A percentile compares a stretch with the other conserved stretches of the same genome.
These are phyloP conservation scores for Phytopythium litorale DNA, from an alignment of 352 stramenopile genomes.

Conservation along the genomic window DNA sequence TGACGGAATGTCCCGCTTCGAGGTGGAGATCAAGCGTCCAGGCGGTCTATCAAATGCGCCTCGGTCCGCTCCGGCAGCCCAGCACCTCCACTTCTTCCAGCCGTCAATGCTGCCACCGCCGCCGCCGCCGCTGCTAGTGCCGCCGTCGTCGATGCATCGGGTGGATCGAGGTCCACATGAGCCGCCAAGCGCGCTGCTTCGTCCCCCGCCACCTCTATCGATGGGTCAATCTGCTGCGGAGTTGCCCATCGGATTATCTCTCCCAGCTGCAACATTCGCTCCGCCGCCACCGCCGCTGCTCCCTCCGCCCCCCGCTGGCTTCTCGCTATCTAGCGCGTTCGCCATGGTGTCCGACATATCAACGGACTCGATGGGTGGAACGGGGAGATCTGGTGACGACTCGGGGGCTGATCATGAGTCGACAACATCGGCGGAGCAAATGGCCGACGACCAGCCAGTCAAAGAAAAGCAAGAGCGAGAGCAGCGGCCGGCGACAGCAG, in stretches of 20 bases:
- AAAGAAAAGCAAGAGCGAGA: neutral
- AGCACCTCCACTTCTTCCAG: neutral
- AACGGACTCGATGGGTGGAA: neutral
- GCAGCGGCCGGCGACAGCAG: neutral
- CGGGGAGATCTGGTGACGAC: conserved; percentile 5
- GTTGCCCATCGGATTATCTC: conserved; percentile 1
- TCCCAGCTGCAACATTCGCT: conserved; percentile 2
- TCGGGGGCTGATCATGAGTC: neutral
- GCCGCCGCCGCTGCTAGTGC: neutral
- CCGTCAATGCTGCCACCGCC: neutral
- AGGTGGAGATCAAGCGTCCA: neutral
- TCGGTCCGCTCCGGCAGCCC: neutral
- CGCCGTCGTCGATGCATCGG: neutral
- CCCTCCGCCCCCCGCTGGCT: neutral
- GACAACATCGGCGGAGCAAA: neutral
- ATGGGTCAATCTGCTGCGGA: neutral
- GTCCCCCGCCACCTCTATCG: neutral
- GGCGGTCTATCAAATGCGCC: neutral
- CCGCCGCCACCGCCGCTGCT: neutral
- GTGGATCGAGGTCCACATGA: neutral
- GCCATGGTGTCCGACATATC: neutral
- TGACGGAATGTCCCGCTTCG: neutral
- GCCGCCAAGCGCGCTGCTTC: neutral
- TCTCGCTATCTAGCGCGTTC: conserved; percentile 12
- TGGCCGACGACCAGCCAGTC: neutral